Evolutionary conservation across 176 grass and related monocot genomes (phyloP), one percentile per base, ranked within the genome.

Genomic region (Luzula sylvatica): DNA sequence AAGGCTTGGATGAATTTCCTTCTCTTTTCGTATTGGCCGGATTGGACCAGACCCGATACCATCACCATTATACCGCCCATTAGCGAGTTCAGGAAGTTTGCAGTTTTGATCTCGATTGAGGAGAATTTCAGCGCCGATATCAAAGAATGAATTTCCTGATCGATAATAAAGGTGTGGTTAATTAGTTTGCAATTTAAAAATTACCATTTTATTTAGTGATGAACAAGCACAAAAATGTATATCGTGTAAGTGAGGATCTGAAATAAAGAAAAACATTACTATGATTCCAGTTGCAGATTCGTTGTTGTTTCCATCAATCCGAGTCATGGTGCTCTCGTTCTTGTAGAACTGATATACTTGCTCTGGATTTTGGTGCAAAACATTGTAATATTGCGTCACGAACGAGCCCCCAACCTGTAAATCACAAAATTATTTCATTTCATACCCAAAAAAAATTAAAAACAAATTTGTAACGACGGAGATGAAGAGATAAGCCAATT

Each of bases 1-100:
- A 95, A 82, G 48, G 71, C 83, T 46, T 95, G 83, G 38, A 49
- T 58, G 65, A 88, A 95, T 80, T 82, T 87, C 67, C 87, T 88
- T 42, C 80, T 72, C 11, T 29, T 57, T 65, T 60, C 75, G 27
- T 76, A 76, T 27, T 55, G 70, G 47, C 83, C 80, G 32, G 65
- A 45, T 42, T 85, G 83, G 27, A 95, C 79, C 52, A 81, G 68
- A 46, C 89, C 89, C 52, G 89, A 84, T 67, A 88, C 89, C 80
- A 88, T 29, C 53, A 83, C 62, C 50, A 65, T 53, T 38, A 95
- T 55, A 0, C 83, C 61, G 1, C 48, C 73, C 54, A 24, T 53
- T 57, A 68, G 87, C 30, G 89, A 88, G 26, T 83, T 68, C 43
- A 88, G 39, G 38, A 74, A 95, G 64, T 95, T 87, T 7, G 83